Conservation (phyloP, 345 rosid genomes). For the Atalantia buxifolia region DNA sequence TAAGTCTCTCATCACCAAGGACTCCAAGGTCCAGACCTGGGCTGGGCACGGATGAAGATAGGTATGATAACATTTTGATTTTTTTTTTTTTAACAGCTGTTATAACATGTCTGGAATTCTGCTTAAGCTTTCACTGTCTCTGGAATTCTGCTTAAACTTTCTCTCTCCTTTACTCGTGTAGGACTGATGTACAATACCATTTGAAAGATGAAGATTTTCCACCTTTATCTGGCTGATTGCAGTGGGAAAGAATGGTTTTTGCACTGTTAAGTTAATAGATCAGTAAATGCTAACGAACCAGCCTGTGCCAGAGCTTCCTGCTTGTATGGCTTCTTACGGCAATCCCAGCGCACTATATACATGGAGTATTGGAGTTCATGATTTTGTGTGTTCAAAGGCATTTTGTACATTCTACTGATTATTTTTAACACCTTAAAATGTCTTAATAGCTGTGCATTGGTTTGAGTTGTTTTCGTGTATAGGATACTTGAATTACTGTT, state of each 20-base stretch:
- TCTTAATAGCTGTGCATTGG: constrained; percentile 14
- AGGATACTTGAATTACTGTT: constrained; percentile 25
- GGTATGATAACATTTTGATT: constrained; percentile 35
- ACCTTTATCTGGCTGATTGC: constrained; percentile 53
- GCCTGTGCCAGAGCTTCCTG: constrained; percentile 14
- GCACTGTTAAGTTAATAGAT: constrained; percentile 18
- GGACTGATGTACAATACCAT: constrained; percentile 51
- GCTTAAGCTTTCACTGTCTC: background rate
- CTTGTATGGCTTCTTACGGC: constrained; percentile 4
- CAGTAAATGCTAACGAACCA: constrained; percentile 25
- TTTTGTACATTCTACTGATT: constrained; percentile 38
- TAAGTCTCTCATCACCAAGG: constrained; percentile 20
- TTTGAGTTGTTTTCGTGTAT: constrained; percentile 22
- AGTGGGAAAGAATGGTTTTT: constrained; percentile 21
- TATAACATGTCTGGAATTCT: background rate
- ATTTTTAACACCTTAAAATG: constrained; percentile 13
- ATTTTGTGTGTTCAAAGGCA: constrained; percentile 11
- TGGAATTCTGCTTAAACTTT: constrained; percentile 6
- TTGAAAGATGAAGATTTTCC: constrained; percentile 86
- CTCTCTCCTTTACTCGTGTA: constrained; percentile 27
- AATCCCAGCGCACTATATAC: constrained; percentile 5
- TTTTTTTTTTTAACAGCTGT: background rate
- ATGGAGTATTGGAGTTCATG: constrained; percentile 8
- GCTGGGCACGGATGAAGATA: constrained; percentile 35
- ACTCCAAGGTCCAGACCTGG: constrained; percentile 34